Evolutionary conservation across 192 early-diverging fungal genomes (phyloP), one percentile per base, ranked within the genome.

Genomic region (Linderina pennispora): DNA sequence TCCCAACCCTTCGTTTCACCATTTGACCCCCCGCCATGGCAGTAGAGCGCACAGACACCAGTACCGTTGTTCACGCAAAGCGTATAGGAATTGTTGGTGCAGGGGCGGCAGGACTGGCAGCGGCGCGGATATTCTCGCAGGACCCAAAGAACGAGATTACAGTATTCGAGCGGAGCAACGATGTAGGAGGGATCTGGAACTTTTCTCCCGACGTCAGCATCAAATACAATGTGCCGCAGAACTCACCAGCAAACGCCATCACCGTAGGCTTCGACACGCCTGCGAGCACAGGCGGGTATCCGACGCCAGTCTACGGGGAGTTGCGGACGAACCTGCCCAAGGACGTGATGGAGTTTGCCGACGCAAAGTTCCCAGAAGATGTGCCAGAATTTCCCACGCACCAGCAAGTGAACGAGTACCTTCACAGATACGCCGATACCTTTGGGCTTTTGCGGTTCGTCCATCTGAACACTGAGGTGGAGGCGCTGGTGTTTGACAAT

Each of bases 261-360:
- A 10, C 18, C 1, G 21, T 10, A 2, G 33, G 20, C 4, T 48
- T 38, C 36, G 63, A 66, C 34, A 47, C 45, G 24, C 41, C 55
- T 10, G 39, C 45, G 19, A 43, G 23, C 0, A 46, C 2, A 15
- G 51, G 21, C 22, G 46, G 43, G 16, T 77, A 45, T 45, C 78
- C 43, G 22, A 67, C 40, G 35, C 49, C 43, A 18, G 55, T 53
- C 13, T 77, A 80, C 43, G 45, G 56, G n/a, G 48, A 58, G 8
- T 48, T 80, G 1, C 58, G 58, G 25, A 74, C 79, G 16, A 80
- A 80, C 36, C 33, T 80, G n/a, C 74, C 79, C 19, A 73, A 39
- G 7, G 55, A 60, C 17, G 65, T 78, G 2, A 80, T 80, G 79
- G 56, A 64, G 31, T 78, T 59, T 41, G 54, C 61, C 3, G 70